Conservation (phyloP, 192 early-diverging fungal species). For the Lunasporangiospora selenospora region DNA sequence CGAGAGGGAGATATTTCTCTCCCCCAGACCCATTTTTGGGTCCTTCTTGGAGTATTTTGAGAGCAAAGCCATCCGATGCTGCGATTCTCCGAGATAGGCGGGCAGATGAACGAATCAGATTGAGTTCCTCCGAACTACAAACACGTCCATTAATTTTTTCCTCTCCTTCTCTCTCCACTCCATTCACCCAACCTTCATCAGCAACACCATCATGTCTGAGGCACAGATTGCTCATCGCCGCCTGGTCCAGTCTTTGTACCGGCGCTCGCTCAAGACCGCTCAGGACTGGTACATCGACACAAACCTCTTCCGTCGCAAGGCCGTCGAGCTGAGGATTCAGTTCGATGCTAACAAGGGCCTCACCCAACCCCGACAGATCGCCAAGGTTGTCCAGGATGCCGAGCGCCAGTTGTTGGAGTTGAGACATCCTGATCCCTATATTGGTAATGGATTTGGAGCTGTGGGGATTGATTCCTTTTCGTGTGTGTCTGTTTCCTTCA, state of each 20-base stretch:
- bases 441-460: no score
- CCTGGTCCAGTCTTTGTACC: conserved; percentile 86
- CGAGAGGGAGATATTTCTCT: no score
- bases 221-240: conserved; percentile 66
- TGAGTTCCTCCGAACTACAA: no score
- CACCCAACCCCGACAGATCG: conserved; percentile 73
- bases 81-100: not conserved
- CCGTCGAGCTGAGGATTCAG: conserved; percentile 80
- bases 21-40: no score
- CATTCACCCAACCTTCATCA: not conserved
- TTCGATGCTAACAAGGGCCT: conserved; percentile 86
- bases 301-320: conserved; percentile 78
- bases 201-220: conserved; percentile 45
- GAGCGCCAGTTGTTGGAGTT: conserved; percentile 78
- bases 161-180: not conserved
- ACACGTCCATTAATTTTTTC: not conserved
- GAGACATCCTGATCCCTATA: conserved; percentile 86
- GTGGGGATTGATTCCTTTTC: no score
- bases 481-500: no score
- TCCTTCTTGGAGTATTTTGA: no score
- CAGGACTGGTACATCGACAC: conserved; percentile 92
- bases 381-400: conserved; percentile 68
- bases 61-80: conserved; percentile 8
- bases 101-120: no score
- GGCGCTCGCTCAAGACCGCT: conserved; percentile 79